Evolutionary conservation across 2,329 filamentous ascomycete species (phyloP).

Genomic region (Phyllosticta citriasiana): DNA sequence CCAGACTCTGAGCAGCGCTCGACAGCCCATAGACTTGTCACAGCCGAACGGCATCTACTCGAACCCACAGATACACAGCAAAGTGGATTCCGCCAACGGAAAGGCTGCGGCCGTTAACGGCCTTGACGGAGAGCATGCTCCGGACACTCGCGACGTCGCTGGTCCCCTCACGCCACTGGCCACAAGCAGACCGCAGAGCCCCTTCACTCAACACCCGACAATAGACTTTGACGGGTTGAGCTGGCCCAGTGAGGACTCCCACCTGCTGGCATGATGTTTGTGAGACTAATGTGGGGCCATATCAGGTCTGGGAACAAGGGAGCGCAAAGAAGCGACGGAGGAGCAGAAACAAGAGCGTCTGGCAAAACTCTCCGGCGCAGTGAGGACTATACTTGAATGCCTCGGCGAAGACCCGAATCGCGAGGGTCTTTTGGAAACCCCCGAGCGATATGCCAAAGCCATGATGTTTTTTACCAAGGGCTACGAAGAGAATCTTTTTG

Average conservation of each 20-base stretch:
- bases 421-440: conserved; percentile 55
- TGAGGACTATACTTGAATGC: conserved; percentile 54
- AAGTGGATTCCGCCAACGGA: background rate
- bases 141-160: conserved; percentile 44
- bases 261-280: background rate
- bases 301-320: conserved; percentile 54
- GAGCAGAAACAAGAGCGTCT: conserved; percentile 48
- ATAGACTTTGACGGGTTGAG: conserved; percentile 47
- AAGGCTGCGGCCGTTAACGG: conserved; percentile 14
- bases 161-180: conserved; percentile 41
- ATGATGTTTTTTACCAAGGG: conserved; percentile 94
- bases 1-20: conserved; percentile 44
- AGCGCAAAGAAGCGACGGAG: conserved; percentile 47
- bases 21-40: conserved; percentile 37
- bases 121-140: conserved; percentile 37
- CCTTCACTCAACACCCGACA: conserved; percentile 40
- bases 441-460: conserved; percentile 85
- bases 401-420: conserved; percentile 56
- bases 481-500: conserved; percentile 86
- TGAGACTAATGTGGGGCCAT: background rate
- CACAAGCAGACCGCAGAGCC: conserved; percentile 42
- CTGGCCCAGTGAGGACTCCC: conserved; percentile 38
- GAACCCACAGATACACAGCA: conserved; percentile 9
- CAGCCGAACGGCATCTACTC: conserved; percentile 23
- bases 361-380: conserved; percentile 52